phyloP scores from a whole-genome alignment of 148 eudicot species.

The Rhododendron vialii region DNA sequence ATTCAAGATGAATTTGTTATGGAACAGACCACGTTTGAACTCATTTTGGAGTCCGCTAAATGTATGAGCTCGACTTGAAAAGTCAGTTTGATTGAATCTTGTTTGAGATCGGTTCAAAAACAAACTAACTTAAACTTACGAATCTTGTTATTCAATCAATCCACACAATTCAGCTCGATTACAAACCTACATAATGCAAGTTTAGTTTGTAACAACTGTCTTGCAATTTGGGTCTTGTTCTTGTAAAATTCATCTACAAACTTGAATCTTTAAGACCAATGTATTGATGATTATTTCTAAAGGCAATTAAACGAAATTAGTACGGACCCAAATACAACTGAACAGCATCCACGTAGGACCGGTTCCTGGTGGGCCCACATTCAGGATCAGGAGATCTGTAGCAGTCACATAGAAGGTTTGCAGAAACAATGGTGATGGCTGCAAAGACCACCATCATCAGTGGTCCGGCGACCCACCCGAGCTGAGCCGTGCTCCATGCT shows the following conservation, averaged over 20 bases:
- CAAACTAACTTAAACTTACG: background rate
- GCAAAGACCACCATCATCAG: constrained; percentile 27
- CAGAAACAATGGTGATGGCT: constrained; percentile 23
- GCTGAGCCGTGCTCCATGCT: constrained; percentile 40
- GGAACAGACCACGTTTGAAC: background rate
- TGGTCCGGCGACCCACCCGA: constrained; percentile 38
- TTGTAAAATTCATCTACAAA: background rate
- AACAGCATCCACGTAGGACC: constrained; percentile 27
- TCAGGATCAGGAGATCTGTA: constrained; percentile 31
- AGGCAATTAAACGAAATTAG: background rate
- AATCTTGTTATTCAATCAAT: background rate
- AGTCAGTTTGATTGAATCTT: background rate
- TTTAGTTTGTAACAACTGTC: background rate
- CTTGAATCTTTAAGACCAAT: background rate
- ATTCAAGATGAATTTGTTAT: background rate
- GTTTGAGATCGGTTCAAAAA: background rate
- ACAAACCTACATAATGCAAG: background rate
- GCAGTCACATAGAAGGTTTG: constrained; percentile 29
- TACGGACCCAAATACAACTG: constrained; percentile 20
- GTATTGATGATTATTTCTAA: background rate
- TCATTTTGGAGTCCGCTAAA: background rate
- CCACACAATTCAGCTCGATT: background rate
- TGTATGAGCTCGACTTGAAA: background rate
- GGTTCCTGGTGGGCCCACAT: constrained; percentile 22
- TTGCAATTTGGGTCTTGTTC: background rate